Conservation (phyloP, 2,329 filamentous ascomycete species). For the Byssothecium circinans region DNA sequence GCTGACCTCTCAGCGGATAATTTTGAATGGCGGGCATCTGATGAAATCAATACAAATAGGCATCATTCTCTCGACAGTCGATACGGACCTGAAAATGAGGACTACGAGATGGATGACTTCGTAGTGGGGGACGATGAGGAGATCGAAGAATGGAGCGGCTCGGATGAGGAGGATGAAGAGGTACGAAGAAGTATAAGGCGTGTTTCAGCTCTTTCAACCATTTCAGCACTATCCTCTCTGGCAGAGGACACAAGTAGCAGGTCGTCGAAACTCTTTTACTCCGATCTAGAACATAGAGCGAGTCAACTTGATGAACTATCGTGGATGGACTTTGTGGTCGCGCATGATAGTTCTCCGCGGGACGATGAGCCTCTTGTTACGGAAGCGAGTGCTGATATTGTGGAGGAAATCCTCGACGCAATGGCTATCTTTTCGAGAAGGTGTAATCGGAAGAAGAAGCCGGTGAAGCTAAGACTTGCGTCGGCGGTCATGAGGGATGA, state of each 20-base stretch:
- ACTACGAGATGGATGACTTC: constrained; percentile 17
- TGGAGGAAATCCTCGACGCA: constrained; percentile 20
- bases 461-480: constrained; percentile 8
- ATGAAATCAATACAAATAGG: constrained; percentile 3
- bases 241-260: neutral
- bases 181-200: neutral
- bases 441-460: constrained; percentile 11
- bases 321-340: neutral
- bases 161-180: neutral
- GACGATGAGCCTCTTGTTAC: neutral
- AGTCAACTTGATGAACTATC: neutral
- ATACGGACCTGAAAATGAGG: constrained; percentile 12
- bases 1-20: constrained; percentile 9
- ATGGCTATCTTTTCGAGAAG: constrained; percentile 17
- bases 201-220: neutral
- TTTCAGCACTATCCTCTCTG: neutral
- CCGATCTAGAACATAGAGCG: neutral
- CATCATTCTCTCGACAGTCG: constrained; percentile 10
- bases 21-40: constrained; percentile 4
- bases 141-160: neutral
- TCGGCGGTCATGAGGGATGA: constrained; percentile 4
- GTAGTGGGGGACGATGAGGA: constrained; percentile 12
- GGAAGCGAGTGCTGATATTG: constrained; percentile 9
- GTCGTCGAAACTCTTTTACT: constrained; percentile 5
- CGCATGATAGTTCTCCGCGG: neutral